phyloP scores from a whole-genome alignment of 2,329 filamentous ascomycete genomes.

The Whalleya microplaca region DNA sequence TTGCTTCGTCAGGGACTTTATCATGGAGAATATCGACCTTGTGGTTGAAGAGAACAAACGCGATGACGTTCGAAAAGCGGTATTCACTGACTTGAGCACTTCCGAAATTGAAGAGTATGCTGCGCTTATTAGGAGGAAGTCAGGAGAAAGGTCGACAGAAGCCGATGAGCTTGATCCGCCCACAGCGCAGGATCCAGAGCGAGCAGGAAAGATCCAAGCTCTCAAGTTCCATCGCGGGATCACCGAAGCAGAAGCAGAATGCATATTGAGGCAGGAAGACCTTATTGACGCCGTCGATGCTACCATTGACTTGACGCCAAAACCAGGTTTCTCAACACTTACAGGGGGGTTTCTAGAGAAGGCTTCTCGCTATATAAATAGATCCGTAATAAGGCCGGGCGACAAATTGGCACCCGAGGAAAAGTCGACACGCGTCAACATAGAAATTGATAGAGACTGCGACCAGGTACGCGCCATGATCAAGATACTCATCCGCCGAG shows the following conservation, averaged over 20 bases:
- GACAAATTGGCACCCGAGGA: not conserved
- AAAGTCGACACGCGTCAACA: too few species aligned
- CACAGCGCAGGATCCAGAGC: too few species aligned
- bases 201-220: not conserved
- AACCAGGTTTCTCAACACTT: conserved; percentile 5
- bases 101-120: conserved; percentile 18
- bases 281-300: conserved; percentile 7
- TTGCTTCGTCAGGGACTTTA: conserved; percentile 13
- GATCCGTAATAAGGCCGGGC: conserved; percentile 1
- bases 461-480: conserved; percentile 23
- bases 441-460: conserved; percentile 22
- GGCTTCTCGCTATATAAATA: not conserved
- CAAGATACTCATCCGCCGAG: conserved; percentile 1
- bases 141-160: not conserved
- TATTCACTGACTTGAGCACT: conserved; percentile 19
- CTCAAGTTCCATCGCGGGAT: not conserved
- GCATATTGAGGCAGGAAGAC: not conserved
- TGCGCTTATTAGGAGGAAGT: conserved; percentile 4
- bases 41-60: conserved; percentile 8
- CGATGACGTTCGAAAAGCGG: conserved; percentile 8
- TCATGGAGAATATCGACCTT: conserved; percentile 22
- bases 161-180: not conserved
- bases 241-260: not conserved
- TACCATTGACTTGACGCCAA: conserved; percentile 12
- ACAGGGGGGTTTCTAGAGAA: not conserved